These are phyloP conservation scores for Fagopyrum tataricum DNA, from an alignment of 148 eudicot genomes.

Conservation along the genomic window DNA sequence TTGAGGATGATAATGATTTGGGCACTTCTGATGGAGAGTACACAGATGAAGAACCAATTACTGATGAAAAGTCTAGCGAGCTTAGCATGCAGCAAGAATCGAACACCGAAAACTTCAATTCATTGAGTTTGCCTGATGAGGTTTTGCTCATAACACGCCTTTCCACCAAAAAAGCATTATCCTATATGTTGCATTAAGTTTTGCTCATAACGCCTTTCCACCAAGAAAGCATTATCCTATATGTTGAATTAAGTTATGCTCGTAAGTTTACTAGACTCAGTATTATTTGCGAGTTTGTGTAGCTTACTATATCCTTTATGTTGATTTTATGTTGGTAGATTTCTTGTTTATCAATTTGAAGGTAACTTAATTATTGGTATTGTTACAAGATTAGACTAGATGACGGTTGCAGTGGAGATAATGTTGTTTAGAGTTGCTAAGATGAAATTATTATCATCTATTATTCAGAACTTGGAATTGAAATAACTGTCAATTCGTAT, in stretches of 20 bases:
- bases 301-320: not conserved
- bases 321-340: not conserved
- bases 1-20: slow-evolving; percentile 16
- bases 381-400: not conserved
- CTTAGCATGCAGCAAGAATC: slow-evolving; percentile 11
- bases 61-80: slow-evolving; percentile 16
- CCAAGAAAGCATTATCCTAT: too few relatives aligned
- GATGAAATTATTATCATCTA: not conserved
- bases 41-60: slow-evolving; percentile 23
- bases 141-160: slow-evolving; percentile 14
- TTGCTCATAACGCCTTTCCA: too few relatives aligned
- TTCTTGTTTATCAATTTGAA: not conserved
- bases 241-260: not conserved
- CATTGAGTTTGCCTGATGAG: slow-evolving; percentile 23
- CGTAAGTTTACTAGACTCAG: not conserved
- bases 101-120: slow-evolving; percentile 18
- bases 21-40: slow-evolving; percentile 21
- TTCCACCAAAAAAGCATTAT: not conserved
- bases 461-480: not conserved
- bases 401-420: not conserved
- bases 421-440: not conserved
- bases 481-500: not conserved
- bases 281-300: not conserved
- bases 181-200: not conserved
- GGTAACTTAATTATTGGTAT: not conserved